Conservation (phyloP, 106 monocot species). For the Cymbidium sinense region DNA sequence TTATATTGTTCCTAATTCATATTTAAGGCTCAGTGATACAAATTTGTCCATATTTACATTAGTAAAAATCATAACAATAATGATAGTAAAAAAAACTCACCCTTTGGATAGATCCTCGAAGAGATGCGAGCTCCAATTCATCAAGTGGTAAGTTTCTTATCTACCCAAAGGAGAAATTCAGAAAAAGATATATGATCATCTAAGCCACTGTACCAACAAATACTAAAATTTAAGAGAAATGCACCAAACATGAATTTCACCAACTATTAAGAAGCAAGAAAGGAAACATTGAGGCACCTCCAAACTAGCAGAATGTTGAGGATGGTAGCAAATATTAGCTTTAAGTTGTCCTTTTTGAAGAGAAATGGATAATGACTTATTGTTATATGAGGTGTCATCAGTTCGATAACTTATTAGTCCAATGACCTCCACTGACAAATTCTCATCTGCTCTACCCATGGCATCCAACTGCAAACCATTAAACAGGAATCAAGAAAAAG, state of each 20-base stretch:
- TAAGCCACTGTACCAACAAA: not conserved
- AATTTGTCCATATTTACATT: not conserved
- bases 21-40: not conserved
- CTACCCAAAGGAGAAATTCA: slow-evolving; percentile 33
- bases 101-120: slow-evolving; percentile 87
- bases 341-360: slow-evolving; percentile 95
- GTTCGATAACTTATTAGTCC: slow-evolving; percentile 47
- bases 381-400: slow-evolving; percentile 34
- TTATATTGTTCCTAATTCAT: no score
- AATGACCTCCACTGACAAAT: slow-evolving; percentile 63
- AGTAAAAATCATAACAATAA: not conserved
- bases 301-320: slow-evolving; percentile 68
- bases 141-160: slow-evolving; percentile 88
- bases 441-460: slow-evolving; percentile 88
- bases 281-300: slow-evolving; percentile 45
- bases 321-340: slow-evolving; percentile 78
- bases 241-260: not conserved
- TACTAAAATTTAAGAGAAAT: not conserved
- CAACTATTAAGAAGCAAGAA: not conserved
- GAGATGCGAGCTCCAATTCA: slow-evolving; percentile 96
- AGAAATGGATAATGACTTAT: slow-evolving; percentile 47
- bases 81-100: slow-evolving; percentile 19
- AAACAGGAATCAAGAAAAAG: slow-evolving; percentile 8
- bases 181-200: slow-evolving; percentile 7
- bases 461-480: slow-evolving; percentile 66